Base-by-base conservation (phyloP, 352 stramenopile species). In the Phytophthora multivora region DNA sequence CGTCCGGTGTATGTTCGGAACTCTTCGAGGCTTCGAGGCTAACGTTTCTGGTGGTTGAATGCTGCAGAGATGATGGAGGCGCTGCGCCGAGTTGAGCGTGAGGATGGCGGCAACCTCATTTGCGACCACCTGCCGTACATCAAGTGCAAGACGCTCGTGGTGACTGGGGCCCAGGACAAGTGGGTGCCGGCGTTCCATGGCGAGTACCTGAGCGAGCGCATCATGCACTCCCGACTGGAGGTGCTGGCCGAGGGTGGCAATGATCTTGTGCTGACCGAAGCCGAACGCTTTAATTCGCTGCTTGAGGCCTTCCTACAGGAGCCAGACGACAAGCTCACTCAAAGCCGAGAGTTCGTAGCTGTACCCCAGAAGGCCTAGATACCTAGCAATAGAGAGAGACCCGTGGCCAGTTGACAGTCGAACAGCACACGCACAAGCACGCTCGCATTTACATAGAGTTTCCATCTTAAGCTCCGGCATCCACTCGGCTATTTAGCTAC, bases 151-250 rank as follows among this genome's bases (percentile, higher is more conserved):
- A 95, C 86, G 52, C 77, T 95, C 18, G 83, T 93, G 43, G 71
- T 95, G 16, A 59, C 77, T 3, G 82, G 83, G 16, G 80, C 50
- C 38, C 74, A 79, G 30, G 81, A 95, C 58, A 79, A 80, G 16
- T 67, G 90, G 13, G 77, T 95, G 36, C 76, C 82, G 15, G 55
- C 66, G 10, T 91, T 84, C 62, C 86, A 95, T 66, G 71, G 80
- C 40, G 83, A 95, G 58, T 95, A 95, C 55, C 47, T 95, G 59
- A 95, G 78, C 71, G 86, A 95, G 59, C 86, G 86, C 56, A 93
- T 95, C 71, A 79, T 93, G 76, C 83, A 95, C 71, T 93, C 83
- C 35, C 71, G 79, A 25, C 59, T 91, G 16, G 76, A 90, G 43
- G 59, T 89, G 35, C 59, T 92, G 18, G 39, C 73, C 5, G 69